Evolutionary conservation across 2,329 filamentous ascomycete species (phyloP), one percentile per base, ranked within the genome.

Genomic region (Coniochaeta sp.): DNA sequence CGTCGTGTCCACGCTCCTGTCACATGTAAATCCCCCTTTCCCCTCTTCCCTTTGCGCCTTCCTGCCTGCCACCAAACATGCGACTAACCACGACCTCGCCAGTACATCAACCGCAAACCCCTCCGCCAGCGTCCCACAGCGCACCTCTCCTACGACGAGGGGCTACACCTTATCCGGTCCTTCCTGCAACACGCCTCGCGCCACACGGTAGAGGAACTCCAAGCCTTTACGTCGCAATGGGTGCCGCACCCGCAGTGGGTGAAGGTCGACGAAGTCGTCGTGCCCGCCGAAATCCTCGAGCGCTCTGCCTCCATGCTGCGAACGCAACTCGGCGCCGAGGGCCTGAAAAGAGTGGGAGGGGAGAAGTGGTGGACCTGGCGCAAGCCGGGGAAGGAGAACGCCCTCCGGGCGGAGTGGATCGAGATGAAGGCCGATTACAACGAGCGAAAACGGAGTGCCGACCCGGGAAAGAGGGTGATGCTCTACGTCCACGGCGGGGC

Each of bases 401-500:
- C 6, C 33, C 71, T 96, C 26, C 83, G 83, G 61, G 91, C 87
- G 0, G 92, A 99, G 65, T 97, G 91, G 92, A 89, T 99, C 58
- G 94, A 97, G 75, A 96, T 96, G 91, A 85, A 82, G 58, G 78
- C 83, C 49, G 87, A 97, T 66, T 86, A 89, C 62, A 75, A 86
- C 54, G 83, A 87, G 63, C 82, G 89, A 52, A 85, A 84, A 65
- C 81, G 79, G 62, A 71, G 71, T 1, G 71, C 71, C 14, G 79
- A 82, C 48, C 76, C 78, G 20, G 79, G 81, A 16, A 84, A 83
- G 58, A 83, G 91, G 50, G 83, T 95, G 53, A 96, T 97, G 81
- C 74, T 99, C 22, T 97, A 97, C 68, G 77, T 97, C 20, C 94
- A 97, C 63, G 94, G 94, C 13, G 92, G 92, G 6, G 92, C 88